Evolutionary conservation across 768 basidiomycete species (phyloP).

Genomic region (Phaeotremella fagi): DNA sequence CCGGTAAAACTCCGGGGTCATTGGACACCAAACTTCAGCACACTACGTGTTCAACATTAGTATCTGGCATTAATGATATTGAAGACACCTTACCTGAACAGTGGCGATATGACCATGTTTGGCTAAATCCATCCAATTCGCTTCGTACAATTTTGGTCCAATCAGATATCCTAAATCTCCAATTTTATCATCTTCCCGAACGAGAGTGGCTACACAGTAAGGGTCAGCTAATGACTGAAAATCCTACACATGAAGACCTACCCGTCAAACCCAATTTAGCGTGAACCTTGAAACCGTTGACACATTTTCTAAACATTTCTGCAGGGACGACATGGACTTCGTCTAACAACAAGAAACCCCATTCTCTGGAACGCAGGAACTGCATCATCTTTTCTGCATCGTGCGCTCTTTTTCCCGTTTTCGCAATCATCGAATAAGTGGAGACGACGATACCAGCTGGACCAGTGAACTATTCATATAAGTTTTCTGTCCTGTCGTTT

Average conservation of each 20-base stretch:
- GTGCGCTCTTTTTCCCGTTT: slow-evolving; percentile 96
- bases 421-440: slow-evolving; percentile 99
- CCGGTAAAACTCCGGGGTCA: slow-evolving; percentile 98
- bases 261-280: slow-evolving; percentile 96
- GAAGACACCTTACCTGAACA: slow-evolving; percentile 74
- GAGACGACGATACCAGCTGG: slow-evolving; percentile 98
- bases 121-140: slow-evolving; percentile 99
- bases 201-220: slow-evolving; percentile 71
- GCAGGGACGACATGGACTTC: slow-evolving; percentile 99
- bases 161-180: slow-evolving; percentile 98
- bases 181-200: slow-evolving; percentile 98
- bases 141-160: slow-evolving; percentile 97
- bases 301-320: slow-evolving; percentile 95
- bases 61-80: background rate
- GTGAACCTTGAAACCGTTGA: slow-evolving; percentile 98
- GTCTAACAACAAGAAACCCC: slow-evolving; percentile 96
- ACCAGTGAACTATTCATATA: slow-evolving; percentile 69
- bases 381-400: slow-evolving; percentile 99
- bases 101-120: slow-evolving; percentile 99
- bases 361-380: slow-evolving; percentile 93
- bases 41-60: slow-evolving; percentile 56
- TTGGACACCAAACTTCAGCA: slow-evolving; percentile 99
- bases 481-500: too few relatives aligned
- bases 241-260: too few relatives aligned
- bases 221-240: background rate